phyloP scores from a whole-genome alignment of 768 basidiomycete species.

The Tricholoma sp. region DNA sequence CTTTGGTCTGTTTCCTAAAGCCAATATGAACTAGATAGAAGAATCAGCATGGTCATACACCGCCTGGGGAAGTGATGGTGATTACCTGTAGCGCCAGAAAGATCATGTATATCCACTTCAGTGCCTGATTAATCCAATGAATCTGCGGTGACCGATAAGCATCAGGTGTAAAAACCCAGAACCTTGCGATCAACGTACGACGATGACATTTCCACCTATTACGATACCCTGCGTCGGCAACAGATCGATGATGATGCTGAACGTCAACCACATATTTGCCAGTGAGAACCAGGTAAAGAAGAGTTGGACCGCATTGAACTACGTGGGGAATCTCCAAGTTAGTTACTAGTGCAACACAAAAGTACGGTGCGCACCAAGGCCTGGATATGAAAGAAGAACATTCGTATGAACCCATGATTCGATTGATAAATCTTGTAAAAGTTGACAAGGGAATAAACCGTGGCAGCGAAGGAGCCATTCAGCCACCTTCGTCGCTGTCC shows the following conservation, averaged over 20 bases:
- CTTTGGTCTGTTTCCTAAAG: conserved; percentile 78
- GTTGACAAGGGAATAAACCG: conserved; percentile 85
- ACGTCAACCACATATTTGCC: conserved; percentile 92
- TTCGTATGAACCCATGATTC: conserved; percentile 79
- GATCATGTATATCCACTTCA: conserved; percentile 87
- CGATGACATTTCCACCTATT: conserved; percentile 64
- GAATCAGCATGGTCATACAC: not conserved
- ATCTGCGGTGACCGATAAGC: conserved; percentile 45
- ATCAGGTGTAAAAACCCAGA: not conserved
- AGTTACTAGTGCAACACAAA: not conserved
- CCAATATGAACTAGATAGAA: conserved; percentile 49
- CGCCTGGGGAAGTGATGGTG: not conserved
- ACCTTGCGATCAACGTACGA: conserved; percentile 44
- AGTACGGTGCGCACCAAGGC: conserved; percentile 56
- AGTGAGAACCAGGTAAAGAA: conserved; percentile 92
- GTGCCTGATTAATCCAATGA: conserved; percentile 77
- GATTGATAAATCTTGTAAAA: conserved; percentile 87
- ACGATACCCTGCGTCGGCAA: conserved; percentile 51
- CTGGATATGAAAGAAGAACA: conserved; percentile 96
- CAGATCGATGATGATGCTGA: conserved; percentile 90
- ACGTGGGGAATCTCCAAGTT: not conserved
- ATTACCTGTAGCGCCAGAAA: conserved; percentile 58
- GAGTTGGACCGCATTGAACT: conserved; percentile 84
- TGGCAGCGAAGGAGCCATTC: conserved; percentile 93
- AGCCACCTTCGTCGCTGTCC: conserved; percentile 95